phyloP scores from a whole-genome alignment of 2,329 filamentous ascomycete species.

The Exophiala oligosperma region DNA sequence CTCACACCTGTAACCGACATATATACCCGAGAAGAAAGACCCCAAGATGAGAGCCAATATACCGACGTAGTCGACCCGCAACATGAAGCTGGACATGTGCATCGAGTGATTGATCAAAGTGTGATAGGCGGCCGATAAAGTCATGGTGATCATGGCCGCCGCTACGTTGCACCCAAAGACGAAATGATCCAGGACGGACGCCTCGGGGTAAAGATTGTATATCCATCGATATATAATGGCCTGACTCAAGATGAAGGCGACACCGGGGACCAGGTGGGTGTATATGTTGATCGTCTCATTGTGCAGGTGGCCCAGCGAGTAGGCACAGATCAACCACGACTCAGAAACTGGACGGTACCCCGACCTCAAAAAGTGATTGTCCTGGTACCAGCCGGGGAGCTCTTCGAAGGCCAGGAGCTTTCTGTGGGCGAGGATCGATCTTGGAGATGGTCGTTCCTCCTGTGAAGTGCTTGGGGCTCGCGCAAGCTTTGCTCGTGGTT shows the following conservation, averaged over 20 bases:
- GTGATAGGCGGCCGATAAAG: slow-evolving; percentile 34
- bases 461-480: slow-evolving; percentile 16
- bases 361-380: slow-evolving; percentile 43
- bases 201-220: slow-evolving; percentile 37
- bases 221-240: slow-evolving; percentile 27
- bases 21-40: slow-evolving; percentile 37
- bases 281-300: slow-evolving; percentile 49
- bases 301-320: slow-evolving; percentile 45
- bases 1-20: slow-evolving; percentile 39
- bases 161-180: slow-evolving; percentile 44
- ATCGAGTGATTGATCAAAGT: slow-evolving; percentile 38
- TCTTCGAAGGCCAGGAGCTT: slow-evolving; percentile 36
- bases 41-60: slow-evolving; percentile 38
- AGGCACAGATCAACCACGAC: slow-evolving; percentile 39
- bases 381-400: slow-evolving; percentile 45
- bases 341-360: slow-evolving; percentile 47
- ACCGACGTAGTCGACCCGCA: slow-evolving; percentile 36
- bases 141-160: slow-evolving; percentile 26
- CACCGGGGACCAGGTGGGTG: slow-evolving; percentile 47
- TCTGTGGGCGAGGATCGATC: slow-evolving; percentile 3
- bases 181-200: slow-evolving; percentile 37
- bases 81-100: slow-evolving; percentile 28
- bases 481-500: slow-evolving; percentile 22
- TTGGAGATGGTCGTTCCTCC: slow-evolving; percentile 13
- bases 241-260: slow-evolving; percentile 38